Base-by-base conservation (phyloP, 2,329 filamentous ascomycete genomes). In the Tolypocladium tropicale region DNA sequence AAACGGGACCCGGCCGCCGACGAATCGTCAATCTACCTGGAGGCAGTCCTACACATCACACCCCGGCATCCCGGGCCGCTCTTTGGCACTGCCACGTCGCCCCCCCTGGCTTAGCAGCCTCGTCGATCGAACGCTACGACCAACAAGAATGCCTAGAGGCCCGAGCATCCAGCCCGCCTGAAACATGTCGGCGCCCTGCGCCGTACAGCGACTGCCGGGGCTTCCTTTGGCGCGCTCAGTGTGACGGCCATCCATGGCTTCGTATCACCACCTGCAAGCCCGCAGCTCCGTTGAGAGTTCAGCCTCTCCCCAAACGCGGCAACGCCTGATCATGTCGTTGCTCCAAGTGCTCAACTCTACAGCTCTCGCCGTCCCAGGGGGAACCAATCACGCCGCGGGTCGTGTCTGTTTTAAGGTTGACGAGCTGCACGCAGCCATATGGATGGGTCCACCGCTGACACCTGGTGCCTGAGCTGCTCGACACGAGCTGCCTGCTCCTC, bases 401-500 rank as follows among this genome's bases (percentile, higher is more conserved):
- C 12, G 46, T 9, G 18, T 18, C 21, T 18, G 28, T 33, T 28
- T 16, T 6, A 49, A 11, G 18, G 28, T 32, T 32, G 46, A 32
- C 46, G 18, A 33, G 46, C 46, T 50, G 46, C 46, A 18, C 46
- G 46, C 28, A 23, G 53, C 43, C 53, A 54, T n/a, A n/a, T n/a
- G n/a, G n/a, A n/a, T 48, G 53, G 30, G 39, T 34, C 53, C 16
- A 23, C 18, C 55, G 37, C 55, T 41, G 32, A 53, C 37, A 48
- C 34, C 51, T 56, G 50, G 52, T 34, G 52, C 55, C 55, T 53
- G 43, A 39, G 53, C n/a, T 9, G 25, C n/a, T 33, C n/a, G 28
- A 23, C 23, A 54, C 46, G 43, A 54, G 36, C 41, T 39, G 41
- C 21, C 23, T 18, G 49, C 33, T n/a, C n/a, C 32, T 23, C 32